These are phyloP conservation scores for Pythium pyrilobum DNA, from an alignment of 352 stramenopile species.

Conservation along the genomic window DNA sequence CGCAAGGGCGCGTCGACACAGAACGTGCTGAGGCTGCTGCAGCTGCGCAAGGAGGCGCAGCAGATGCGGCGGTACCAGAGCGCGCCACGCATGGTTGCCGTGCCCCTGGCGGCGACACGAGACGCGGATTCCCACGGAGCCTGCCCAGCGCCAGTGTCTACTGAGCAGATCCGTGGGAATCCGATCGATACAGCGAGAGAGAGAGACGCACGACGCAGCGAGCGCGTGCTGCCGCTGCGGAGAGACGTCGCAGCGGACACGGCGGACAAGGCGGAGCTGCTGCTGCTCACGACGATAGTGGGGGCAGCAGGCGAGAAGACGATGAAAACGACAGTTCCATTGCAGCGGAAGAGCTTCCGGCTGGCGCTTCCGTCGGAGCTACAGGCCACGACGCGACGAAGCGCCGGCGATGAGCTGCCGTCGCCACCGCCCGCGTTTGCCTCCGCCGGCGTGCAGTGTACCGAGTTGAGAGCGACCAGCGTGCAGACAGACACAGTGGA, in stretches of 20 bases:
- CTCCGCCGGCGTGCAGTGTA: constrained; percentile 5
- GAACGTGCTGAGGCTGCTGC: constrained; percentile 53
- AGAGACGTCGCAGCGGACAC: not conserved
- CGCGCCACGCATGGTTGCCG: constrained; percentile 3
- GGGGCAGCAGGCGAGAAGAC: not conserved
- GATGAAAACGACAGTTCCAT: not conserved
- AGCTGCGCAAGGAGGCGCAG: constrained; percentile 30
- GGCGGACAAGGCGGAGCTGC: not conserved
- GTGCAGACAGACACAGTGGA: constrained; percentile 7
- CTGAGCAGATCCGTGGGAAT: too few species aligned
- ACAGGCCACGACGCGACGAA: too few species aligned
- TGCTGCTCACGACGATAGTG: constrained; percentile 1
- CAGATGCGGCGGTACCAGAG: constrained; percentile 15
- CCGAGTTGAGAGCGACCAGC: constrained; percentile 2
- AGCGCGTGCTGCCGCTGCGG: constrained; percentile 4
- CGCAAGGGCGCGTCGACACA: constrained; percentile 17
- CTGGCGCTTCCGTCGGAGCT: not conserved
- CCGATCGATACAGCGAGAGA: not conserved
- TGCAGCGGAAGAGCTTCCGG: constrained; percentile 5
- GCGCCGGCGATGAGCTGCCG: not conserved
- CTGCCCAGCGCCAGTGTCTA: not conserved
- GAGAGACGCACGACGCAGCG: not conserved
- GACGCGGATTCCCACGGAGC: not conserved
- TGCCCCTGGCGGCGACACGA: not conserved
- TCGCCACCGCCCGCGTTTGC: not conserved